These are phyloP conservation scores for Hansenula anomala DNA, from an alignment of 1,139 yeast species.

Conservation along the genomic window DNA sequence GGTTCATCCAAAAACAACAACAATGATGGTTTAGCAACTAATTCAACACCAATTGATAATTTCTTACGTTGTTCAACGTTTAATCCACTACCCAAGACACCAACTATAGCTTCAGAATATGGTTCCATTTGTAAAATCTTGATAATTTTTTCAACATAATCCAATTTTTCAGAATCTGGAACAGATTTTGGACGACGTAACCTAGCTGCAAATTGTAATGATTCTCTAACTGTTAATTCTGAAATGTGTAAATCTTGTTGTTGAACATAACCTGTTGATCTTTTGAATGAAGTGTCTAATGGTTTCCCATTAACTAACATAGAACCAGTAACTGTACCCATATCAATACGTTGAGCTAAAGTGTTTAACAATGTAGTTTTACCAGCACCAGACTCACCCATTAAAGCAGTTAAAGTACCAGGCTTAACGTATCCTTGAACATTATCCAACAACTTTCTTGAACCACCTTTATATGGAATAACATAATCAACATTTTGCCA, in stretches of 20 bases:
- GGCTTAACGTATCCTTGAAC: slow-evolving; percentile 55
- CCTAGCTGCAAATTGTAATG: slow-evolving; percentile 44
- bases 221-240: slow-evolving; percentile 45
- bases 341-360: slow-evolving; percentile 48
- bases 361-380: slow-evolving; percentile 60
- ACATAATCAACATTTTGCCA: slow-evolving; percentile 39
- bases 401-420: slow-evolving; percentile 55
- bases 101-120: slow-evolving; percentile 48
- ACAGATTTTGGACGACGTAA: slow-evolving; percentile 38
- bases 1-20: slow-evolving; percentile 49
- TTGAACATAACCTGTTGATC: slow-evolving; percentile 54
- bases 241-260: slow-evolving; percentile 52
- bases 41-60: slow-evolving; percentile 52
- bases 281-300: slow-evolving; percentile 37
- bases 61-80: slow-evolving; percentile 62
- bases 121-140: slow-evolving; percentile 39
- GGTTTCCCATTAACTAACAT: slow-evolving; percentile 49
- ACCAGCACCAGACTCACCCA: slow-evolving; percentile 77
- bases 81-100: slow-evolving; percentile 43
- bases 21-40: slow-evolving; percentile 47
- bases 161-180: slow-evolving; percentile 38
- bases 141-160: slow-evolving; percentile 43
- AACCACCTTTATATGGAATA: slow-evolving; percentile 29
- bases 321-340: slow-evolving; percentile 51
- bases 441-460: slow-evolving; percentile 39